Evolutionary conservation across 768 basidiomycete genomes (phyloP).

Genomic region (Tylopilus rubrobrunneus): DNA sequence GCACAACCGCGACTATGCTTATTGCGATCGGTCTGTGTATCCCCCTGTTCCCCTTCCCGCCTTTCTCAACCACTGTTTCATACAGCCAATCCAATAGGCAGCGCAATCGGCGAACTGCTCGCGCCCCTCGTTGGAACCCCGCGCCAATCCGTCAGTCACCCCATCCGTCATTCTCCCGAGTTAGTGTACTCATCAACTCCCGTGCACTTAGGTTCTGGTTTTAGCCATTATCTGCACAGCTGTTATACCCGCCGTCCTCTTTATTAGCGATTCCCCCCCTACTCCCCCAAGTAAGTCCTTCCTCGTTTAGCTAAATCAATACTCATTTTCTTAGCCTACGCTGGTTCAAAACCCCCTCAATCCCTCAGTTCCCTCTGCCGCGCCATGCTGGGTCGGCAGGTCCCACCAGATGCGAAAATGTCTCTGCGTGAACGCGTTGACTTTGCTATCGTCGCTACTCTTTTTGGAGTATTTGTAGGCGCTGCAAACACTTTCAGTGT

Average conservation of each 20-base stretch:
- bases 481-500: constrained; percentile 64
- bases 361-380: constrained; percentile 51
- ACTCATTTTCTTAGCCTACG: constrained; percentile 46
- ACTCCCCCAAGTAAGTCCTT: constrained; percentile 66
- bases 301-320: neutral
- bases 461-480: constrained; percentile 65
- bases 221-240: constrained; percentile 70
- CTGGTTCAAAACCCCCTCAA: constrained; percentile 58
- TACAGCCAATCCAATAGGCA: constrained; percentile 69
- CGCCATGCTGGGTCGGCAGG: constrained; percentile 47
- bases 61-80: neutral
- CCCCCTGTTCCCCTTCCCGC: neutral
- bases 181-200: neutral
- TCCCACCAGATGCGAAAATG: constrained; percentile 51
- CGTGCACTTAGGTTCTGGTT: constrained; percentile 50
- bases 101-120: constrained; percentile 68
- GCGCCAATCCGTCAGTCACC: constrained; percentile 53
- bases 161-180: neutral
- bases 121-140: constrained; percentile 57
- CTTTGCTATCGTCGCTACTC: constrained; percentile 52
- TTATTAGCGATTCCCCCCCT: constrained; percentile 62
- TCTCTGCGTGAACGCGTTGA: constrained; percentile 63
- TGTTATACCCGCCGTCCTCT: constrained; percentile 51
- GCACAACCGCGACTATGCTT: constrained; percentile 75
- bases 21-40: constrained; percentile 40